Percentiles rank a stretch among this genome's conserved stretches.
These are phyloP conservation scores for Pyronema omphalodes DNA, from an alignment of 495 filamentous ascomycete genomes.

Conservation along the genomic window DNA sequence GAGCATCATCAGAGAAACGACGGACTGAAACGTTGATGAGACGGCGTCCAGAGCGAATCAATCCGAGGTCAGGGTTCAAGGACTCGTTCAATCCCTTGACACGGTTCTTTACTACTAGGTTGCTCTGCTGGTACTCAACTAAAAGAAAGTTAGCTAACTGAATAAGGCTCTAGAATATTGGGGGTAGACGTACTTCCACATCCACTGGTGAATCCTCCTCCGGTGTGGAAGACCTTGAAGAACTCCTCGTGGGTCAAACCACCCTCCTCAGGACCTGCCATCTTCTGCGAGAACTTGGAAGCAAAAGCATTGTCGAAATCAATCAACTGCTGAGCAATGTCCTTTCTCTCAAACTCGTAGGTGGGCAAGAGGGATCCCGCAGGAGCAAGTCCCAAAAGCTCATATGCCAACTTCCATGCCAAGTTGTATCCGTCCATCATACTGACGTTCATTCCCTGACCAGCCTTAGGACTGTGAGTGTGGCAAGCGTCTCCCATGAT, in stretches of 20 bases:
- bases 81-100: neutral
- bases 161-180: neutral
- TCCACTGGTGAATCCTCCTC: conserved; percentile 19
- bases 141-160: neutral
- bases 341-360: conserved; percentile 15
- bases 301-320: conserved; percentile 19
- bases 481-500: conserved; percentile 20
- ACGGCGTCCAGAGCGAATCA: conserved; percentile 7
- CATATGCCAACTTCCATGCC: conserved; percentile 20
- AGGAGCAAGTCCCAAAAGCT: conserved; percentile 15
- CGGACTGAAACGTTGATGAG: conserved; percentile 19
- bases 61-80: conserved; percentile 2
- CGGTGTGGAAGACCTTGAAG: conserved; percentile 12
- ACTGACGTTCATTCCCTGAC: conserved; percentile 25
- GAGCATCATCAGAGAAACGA: conserved; percentile 29
- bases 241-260: conserved; percentile 18
- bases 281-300: conserved; percentile 23
- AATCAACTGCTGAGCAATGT: conserved; percentile 19
- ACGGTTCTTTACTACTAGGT: conserved; percentile 1
- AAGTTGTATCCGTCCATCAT: conserved; percentile 23
- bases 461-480: conserved; percentile 20
- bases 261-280: conserved; percentile 18
- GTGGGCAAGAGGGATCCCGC: conserved; percentile 9
- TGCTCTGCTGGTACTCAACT: conserved; percentile 16
- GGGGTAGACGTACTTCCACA: conserved; percentile 8